Evolutionary conservation across 2,329 filamentous ascomycete species (phyloP).

Genomic region (Fusarium sp.): DNA sequence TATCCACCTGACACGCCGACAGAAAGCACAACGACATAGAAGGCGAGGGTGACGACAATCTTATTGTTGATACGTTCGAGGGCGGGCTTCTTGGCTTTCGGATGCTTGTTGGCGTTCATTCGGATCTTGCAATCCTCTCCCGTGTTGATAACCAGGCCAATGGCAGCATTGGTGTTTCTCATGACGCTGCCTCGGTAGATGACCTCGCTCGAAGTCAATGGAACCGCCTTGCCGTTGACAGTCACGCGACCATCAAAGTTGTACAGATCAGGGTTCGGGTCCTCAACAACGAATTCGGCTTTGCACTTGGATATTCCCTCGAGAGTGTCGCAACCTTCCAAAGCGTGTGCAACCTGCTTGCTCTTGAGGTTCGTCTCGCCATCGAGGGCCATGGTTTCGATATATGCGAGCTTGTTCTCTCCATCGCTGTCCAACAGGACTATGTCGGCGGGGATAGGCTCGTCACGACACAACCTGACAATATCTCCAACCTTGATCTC

Average conservation of each 20-base stretch:
- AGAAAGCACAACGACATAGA: slow-evolving; percentile 82
- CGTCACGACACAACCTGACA: slow-evolving; percentile 71
- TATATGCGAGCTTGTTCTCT: slow-evolving; percentile 82
- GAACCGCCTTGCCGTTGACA: slow-evolving; percentile 67
- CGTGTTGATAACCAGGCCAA: slow-evolving; percentile 88
- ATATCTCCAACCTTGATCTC: slow-evolving; percentile 64
- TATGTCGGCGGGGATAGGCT: slow-evolving; percentile 85
- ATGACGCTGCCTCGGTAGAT: slow-evolving; percentile 88
- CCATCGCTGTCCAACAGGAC: slow-evolving; percentile 82
- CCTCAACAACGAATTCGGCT: slow-evolving; percentile 77
- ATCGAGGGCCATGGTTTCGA: slow-evolving; percentile 87
- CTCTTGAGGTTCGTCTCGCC: slow-evolving; percentile 86
- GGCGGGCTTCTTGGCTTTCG: slow-evolving; percentile 83
- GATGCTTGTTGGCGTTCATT: slow-evolving; percentile 92
- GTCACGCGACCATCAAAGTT: slow-evolving; percentile 78
- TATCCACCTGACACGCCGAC: slow-evolving; percentile 88
- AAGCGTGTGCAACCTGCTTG: slow-evolving; percentile 74
- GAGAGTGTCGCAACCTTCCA: slow-evolving; percentile 68
- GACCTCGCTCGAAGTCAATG: slow-evolving; percentile 84
- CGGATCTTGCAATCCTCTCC: slow-evolving; percentile 93
- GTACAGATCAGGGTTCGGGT: slow-evolving; percentile 83
- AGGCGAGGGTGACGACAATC: slow-evolving; percentile 83
- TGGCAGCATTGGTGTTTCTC: slow-evolving; percentile 79
- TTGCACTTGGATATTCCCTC: slow-evolving; percentile 64
- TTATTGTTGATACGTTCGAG: slow-evolving; percentile 82